These are phyloP conservation scores for Agrostemma githago DNA, from an alignment of 148 eudicot genomes.

Conservation along the genomic window DNA sequence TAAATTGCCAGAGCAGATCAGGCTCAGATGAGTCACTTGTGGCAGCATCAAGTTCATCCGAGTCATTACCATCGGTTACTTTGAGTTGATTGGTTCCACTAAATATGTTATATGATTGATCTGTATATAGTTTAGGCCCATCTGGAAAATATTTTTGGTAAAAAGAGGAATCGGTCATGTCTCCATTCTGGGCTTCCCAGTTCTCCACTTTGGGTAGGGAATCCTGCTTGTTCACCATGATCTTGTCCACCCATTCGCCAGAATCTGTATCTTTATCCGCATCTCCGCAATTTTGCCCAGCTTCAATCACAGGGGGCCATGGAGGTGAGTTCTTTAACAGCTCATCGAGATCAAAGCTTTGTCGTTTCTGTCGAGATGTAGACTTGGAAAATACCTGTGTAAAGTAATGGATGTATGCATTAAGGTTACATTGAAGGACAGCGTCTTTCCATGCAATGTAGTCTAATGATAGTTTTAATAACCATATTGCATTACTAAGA, in stretches of 20 bases:
- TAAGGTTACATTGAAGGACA: not conserved
- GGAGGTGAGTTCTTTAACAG: conserved; percentile 76
- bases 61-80: conserved; percentile 53
- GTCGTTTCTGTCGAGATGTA: conserved; percentile 51
- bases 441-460: not conserved
- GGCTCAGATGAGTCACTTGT: conserved; percentile 96
- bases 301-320: conserved; percentile 76
- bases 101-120: conserved; percentile 50
- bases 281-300: conserved; percentile 40
- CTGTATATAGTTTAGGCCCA: conserved; percentile 47
- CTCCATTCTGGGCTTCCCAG: conserved; percentile 51
- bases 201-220: conserved; percentile 37
- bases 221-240: conserved; percentile 95
- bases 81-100: conserved; percentile 53
- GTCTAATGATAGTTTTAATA: no score
- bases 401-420: not conserved
- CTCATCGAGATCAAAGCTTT: conserved; percentile 83
- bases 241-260: conserved; percentile 97
- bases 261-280: conserved; percentile 73
- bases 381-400: conserved; percentile 49
- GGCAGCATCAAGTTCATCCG: conserved; percentile 92
- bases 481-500: not conserved
- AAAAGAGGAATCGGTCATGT: conserved; percentile 42
- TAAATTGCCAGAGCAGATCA: conserved; percentile 90
- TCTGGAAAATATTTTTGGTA: conserved; percentile 68